Percentiles rank a stretch among this genome's conserved stretches.
phyloP scores from a whole-genome alignment of 306 rosid species.

The Corylus americana region DNA sequence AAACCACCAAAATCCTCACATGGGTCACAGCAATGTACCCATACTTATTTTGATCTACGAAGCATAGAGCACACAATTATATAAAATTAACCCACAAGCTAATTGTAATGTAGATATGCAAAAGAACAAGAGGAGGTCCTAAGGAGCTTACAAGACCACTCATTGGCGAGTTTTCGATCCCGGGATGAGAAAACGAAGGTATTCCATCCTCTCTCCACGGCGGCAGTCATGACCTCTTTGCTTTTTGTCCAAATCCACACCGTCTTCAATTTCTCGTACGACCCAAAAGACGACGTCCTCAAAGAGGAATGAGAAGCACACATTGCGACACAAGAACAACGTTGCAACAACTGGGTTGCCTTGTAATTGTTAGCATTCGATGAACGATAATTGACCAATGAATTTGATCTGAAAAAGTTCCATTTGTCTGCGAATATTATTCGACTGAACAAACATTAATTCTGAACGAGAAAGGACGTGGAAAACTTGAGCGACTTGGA shows the following conservation, averaged over 20 bases:
- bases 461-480: neutral
- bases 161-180: slow-evolving; percentile 54
- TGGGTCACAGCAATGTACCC: neutral
- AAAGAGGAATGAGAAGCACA: slow-evolving; percentile 22
- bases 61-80: too few species aligned
- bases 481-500: neutral
- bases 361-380: slow-evolving; percentile 10
- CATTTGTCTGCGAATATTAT: slow-evolving; percentile 33
- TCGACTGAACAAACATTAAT: neutral
- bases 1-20: neutral
- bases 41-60: neutral
- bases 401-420: slow-evolving; percentile 34
- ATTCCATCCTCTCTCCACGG: slow-evolving; percentile 92
- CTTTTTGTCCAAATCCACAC: slow-evolving; percentile 86
- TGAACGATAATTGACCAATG: slow-evolving; percentile 6
- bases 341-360: slow-evolving; percentile 26
- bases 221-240: slow-evolving; percentile 76
- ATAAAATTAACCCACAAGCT: neutral
- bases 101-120: neutral
- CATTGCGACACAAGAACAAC: slow-evolving; percentile 29
- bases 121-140: neutral
- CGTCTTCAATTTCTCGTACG: slow-evolving; percentile 46
- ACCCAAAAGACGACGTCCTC: slow-evolving; percentile 28
- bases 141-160: slow-evolving; percentile 73
- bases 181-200: slow-evolving; percentile 66